These are phyloP conservation scores for Saccharomycopsis javanensis DNA, from an alignment of 805 yeast species.

Conservation along the genomic window DNA sequence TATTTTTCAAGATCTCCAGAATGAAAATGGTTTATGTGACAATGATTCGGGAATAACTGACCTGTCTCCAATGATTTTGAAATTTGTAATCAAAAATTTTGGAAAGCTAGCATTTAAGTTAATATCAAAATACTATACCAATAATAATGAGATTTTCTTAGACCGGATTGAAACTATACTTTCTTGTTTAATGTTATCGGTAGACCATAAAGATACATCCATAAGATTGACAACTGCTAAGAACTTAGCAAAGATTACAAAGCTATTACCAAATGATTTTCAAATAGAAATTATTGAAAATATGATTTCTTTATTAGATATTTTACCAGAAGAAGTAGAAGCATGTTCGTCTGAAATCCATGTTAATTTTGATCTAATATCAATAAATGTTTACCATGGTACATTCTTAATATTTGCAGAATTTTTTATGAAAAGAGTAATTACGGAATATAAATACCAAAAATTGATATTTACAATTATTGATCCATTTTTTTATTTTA, in stretches of 20 bases:
- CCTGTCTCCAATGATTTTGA: constrained; percentile 12
- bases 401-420: constrained; percentile 49
- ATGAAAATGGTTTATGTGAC: neutral
- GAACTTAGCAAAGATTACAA: constrained; percentile 42
- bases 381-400: constrained; percentile 46
- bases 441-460: constrained; percentile 25
- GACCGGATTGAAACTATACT: constrained; percentile 39
- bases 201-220: constrained; percentile 41
- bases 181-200: constrained; percentile 34
- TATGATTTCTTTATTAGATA: constrained; percentile 19
- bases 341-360: constrained; percentile 9
- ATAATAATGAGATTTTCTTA: constrained; percentile 23
- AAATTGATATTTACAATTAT: constrained; percentile 23
- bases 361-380: constrained; percentile 27
- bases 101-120: constrained; percentile 21
- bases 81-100: constrained; percentile 22
- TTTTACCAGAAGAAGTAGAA: constrained; percentile 11
- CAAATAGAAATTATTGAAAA: constrained; percentile 32
- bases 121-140: constrained; percentile 15
- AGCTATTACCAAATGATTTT: constrained; percentile 28
- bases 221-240: constrained; percentile 62
- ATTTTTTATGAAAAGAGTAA: constrained; percentile 25
- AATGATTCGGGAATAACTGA: neutral
- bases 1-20: constrained; percentile 1
- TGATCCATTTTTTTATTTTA: constrained; percentile 36